A percentile compares a stretch with the other conserved stretches of the same genome.
Conservation (phyloP, 148 eudicot genomes). For the Rhododendron vialii region DNA sequence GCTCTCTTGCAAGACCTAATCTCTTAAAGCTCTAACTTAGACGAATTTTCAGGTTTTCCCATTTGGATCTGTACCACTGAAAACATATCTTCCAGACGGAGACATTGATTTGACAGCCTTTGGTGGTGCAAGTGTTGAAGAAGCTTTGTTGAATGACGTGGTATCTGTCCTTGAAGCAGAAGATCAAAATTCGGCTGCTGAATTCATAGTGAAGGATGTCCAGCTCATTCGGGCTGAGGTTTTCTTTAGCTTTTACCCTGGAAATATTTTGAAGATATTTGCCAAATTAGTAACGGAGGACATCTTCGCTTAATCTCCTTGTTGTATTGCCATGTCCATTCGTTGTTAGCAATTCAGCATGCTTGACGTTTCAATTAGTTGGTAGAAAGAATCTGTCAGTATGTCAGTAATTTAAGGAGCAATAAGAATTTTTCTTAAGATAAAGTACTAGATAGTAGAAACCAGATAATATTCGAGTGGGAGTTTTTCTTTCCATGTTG, state of each 20-base stretch:
- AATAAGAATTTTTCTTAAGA: neutral
- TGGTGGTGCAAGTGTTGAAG: constrained; percentile 55
- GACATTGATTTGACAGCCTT: constrained; percentile 90
- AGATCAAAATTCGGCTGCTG: constrained; percentile 52
- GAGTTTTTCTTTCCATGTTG: neutral
- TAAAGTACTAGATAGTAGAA: neutral
- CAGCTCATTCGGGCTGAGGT: constrained; percentile 95
- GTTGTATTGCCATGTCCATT: neutral
- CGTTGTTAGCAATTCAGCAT: neutral
- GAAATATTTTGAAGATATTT: neutral
- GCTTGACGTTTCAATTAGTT: neutral
- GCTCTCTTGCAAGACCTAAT: neutral
- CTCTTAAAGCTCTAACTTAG: neutral
- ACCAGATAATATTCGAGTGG: neutral
- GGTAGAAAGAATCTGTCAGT: neutral
- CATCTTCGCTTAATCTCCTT: neutral
- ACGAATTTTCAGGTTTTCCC: constrained; percentile 56
- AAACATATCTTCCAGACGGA: constrained; percentile 95
- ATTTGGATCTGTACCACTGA: constrained; percentile 91
- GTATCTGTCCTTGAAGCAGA: constrained; percentile 59
- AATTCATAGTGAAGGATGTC: constrained; percentile 82
- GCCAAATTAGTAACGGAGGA: neutral
- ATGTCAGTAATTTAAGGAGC: neutral
- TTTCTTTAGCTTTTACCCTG: constrained; percentile 12
- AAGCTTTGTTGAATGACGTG: constrained; percentile 51